phyloP scores from a whole-genome alignment of 768 basidiomycete genomes.

The Amanita fuliginea region DNA sequence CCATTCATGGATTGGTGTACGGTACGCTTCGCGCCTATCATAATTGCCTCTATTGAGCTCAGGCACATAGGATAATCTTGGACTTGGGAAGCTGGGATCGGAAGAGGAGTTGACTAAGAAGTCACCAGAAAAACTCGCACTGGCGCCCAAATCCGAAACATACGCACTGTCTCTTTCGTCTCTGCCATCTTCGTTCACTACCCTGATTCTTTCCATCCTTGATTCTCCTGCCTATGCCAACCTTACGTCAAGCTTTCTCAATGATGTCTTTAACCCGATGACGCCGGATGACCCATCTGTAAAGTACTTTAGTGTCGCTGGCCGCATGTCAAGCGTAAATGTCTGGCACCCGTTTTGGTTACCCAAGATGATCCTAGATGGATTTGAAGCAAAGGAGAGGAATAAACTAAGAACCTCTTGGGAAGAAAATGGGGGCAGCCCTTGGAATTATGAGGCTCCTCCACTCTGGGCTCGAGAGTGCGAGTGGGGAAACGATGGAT shows the following conservation, averaged over 20 bases:
- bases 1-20: slow-evolving; percentile 99
- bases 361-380: slow-evolving; percentile 89
- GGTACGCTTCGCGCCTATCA: slow-evolving; percentile 30
- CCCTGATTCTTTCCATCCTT: slow-evolving; percentile 75
- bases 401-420: slow-evolving; percentile 27
- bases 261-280: slow-evolving; percentile 68
- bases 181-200: slow-evolving; percentile 77
- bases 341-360: slow-evolving; percentile 97
- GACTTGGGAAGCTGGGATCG: slow-evolving; percentile 61
- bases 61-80: slow-evolving; percentile 66
- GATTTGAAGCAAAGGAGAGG: slow-evolving; percentile 56
- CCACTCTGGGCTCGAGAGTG: slow-evolving; percentile 36
- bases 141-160: slow-evolving; percentile 13
- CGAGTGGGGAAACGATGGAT: slow-evolving; percentile 81
- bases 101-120: not conserved
- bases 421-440: slow-evolving; percentile 16
- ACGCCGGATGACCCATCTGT: slow-evolving; percentile 74
- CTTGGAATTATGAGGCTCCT: slow-evolving; percentile 15
- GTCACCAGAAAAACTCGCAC: not conserved
- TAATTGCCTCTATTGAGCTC: not conserved
- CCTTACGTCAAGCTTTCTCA: slow-evolving; percentile 76
- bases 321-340: slow-evolving; percentile 50
- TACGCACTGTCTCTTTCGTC: slow-evolving; percentile 41
- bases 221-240: slow-evolving; percentile 97
- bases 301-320: slow-evolving; percentile 88